A percentile compares a stretch with the other conserved stretches of the same genome.
Evolutionary conservation across 345 rosid species (phyloP).

Genomic region (Pistacia vera): DNA sequence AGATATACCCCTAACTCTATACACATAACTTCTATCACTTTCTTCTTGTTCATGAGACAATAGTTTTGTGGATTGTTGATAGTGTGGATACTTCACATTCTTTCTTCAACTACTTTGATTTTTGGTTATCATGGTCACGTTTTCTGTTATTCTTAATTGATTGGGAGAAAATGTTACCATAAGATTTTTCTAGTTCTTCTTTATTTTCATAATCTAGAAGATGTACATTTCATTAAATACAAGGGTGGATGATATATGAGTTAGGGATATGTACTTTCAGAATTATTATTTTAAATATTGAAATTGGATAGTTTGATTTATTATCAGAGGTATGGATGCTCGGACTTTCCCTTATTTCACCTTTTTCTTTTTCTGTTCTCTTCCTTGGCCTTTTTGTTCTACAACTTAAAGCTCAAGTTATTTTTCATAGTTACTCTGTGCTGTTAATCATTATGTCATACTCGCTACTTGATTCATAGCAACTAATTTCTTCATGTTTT

Average conservation of each 20-base stretch:
- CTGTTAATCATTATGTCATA: not conserved
- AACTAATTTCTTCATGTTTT: conserved; percentile 3
- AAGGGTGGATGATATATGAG: not conserved
- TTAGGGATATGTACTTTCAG: not conserved
- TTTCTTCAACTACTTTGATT: conserved; percentile 3
- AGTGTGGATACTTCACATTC: not conserved
- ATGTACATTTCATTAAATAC: not conserved
- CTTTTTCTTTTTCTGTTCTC: not conserved
- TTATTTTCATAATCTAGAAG: not conserved
- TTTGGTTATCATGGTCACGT: not conserved
- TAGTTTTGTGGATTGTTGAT: not conserved
- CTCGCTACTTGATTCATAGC: not conserved
- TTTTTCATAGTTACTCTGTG: not conserved
- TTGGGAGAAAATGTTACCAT: not conserved
- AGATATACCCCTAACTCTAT: no score
- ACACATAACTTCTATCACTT: no score
- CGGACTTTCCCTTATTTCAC: not conserved
- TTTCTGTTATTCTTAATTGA: conserved; percentile 4
- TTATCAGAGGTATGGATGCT: not conserved
- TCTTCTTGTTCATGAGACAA: not conserved
- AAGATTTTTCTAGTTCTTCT: not conserved
- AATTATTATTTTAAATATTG: not conserved
- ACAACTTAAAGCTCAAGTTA: not conserved
- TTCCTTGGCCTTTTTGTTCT: not conserved
- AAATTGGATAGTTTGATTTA: not conserved